These are phyloP conservation scores for Astragalus membranaceus DNA, from an alignment of 306 rosid species.

Conservation along the genomic window DNA sequence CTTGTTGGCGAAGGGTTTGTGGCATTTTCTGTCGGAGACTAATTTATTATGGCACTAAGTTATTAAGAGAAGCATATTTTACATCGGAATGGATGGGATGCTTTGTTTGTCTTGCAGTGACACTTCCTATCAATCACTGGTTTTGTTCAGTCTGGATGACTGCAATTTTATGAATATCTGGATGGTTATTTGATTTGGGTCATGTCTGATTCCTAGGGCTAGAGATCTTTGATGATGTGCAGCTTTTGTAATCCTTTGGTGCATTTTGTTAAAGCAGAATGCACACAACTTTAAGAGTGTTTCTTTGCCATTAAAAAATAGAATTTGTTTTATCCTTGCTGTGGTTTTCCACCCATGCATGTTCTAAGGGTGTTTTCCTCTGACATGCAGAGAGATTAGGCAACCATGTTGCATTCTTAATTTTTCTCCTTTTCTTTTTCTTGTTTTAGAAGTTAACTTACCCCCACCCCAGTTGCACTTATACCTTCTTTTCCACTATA, in stretches of 20 bases:
- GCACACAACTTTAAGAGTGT: too few species aligned
- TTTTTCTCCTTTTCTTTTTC: background rate
- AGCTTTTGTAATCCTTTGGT: too few species aligned
- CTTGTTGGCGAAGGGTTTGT: background rate
- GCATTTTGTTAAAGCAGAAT: too few species aligned
- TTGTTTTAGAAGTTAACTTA: background rate
- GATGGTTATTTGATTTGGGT: too few species aligned
- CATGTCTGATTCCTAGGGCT: too few species aligned
- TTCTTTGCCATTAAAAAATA: too few species aligned
- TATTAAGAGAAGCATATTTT: constrained; percentile 2
- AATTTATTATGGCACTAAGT: background rate
- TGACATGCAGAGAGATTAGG: background rate
- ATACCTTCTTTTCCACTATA: background rate
- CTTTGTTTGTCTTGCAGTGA: background rate
- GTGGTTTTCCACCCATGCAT: background rate
- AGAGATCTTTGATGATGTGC: too few species aligned
- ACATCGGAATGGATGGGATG: background rate
- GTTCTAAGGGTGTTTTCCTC: too few species aligned
- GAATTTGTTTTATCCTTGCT: too few species aligned
- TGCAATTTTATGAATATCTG: too few species aligned
- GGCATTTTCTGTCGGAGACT: background rate
- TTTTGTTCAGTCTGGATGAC: too few species aligned
- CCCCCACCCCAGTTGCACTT: background rate
- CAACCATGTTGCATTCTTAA: background rate
- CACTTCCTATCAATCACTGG: too few species aligned